phyloP scores from a whole-genome alignment of 306 rosid genomes.

The Vigna nakashimae region DNA sequence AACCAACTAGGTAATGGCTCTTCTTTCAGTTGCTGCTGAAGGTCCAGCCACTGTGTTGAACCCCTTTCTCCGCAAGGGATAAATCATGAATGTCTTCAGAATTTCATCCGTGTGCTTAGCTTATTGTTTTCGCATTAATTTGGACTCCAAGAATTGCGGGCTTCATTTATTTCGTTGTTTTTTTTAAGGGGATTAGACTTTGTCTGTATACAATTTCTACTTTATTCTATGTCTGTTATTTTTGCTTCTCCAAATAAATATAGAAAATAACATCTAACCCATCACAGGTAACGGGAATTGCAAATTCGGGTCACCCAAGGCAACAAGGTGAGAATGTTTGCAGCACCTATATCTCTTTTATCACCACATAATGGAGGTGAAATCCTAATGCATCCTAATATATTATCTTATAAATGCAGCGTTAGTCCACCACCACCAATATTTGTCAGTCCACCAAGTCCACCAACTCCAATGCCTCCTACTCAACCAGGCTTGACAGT shows the following conservation, averaged over 20 bases:
- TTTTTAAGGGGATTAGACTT: neutral
- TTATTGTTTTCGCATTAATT: neutral
- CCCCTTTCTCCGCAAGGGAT: neutral
- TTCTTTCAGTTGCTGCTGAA: conserved; percentile 6
- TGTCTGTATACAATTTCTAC: conserved; percentile 10
- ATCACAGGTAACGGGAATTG: conserved; percentile 76
- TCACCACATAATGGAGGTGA: conserved; percentile 25
- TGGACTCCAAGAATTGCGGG: neutral
- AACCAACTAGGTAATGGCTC: neutral
- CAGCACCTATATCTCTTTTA: conserved; percentile 36
- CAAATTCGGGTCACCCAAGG: conserved; percentile 59
- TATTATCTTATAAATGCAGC: conserved; percentile 59
- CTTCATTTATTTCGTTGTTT: conserved; percentile 21
- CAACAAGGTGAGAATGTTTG: conserved; percentile 62
- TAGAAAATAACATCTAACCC: conserved; percentile 39
- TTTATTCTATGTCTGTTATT: neutral
- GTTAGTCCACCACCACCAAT: conserved; percentile 50
- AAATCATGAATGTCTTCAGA: neutral
- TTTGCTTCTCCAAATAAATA: conserved; percentile 14
- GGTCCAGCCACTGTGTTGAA: too few species aligned
- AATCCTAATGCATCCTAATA: conserved; percentile 40
- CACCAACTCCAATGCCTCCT: conserved; percentile 38
- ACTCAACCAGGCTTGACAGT: conserved; percentile 53
- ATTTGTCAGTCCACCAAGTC: conserved; percentile 48
- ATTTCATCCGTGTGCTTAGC: neutral